Percentiles rank a stretch among this genome's conserved stretches.
These are phyloP conservation scores for Saccharomyces kudriavzevii DNA, from an alignment of 805 yeast species.

Conservation along the genomic window DNA sequence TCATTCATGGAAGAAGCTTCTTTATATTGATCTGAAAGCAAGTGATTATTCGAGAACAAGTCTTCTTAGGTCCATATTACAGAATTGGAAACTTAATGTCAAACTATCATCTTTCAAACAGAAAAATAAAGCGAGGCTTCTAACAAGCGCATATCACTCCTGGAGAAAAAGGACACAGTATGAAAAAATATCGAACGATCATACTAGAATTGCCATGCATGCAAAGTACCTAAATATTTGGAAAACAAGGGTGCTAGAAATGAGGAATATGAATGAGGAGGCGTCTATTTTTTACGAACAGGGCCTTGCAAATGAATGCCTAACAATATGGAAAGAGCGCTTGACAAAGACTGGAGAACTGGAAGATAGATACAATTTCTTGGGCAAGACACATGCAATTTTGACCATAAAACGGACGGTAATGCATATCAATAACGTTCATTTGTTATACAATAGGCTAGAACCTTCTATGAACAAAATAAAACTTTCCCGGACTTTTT, in stretches of 20 bases:
- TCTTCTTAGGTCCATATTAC: not conserved
- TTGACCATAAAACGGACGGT: not conserved
- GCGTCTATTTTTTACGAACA: not conserved
- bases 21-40: constrained; percentile 5
- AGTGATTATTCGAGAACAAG: not conserved
- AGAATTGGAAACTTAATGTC: constrained; percentile 4
- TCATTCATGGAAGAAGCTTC: constrained; percentile 5
- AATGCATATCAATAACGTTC: not conserved
- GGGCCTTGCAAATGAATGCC: not conserved
- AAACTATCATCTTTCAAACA: not conserved
- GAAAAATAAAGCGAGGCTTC: not conserved
- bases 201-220: not conserved
- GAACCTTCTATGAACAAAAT: not conserved
- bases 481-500: not conserved
- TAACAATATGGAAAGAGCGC: not conserved
- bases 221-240: constrained; percentile 1
- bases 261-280: not conserved
- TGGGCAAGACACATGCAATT: not conserved
- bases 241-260: not conserved
- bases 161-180: constrained; percentile 1
- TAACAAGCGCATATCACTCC: not conserved
- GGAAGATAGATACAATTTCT: not conserved
- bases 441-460: not conserved
- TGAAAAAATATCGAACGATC: not conserved
- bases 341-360: not conserved